Evolutionary conservation across 2,329 filamentous ascomycete genomes (phyloP), one percentile per base, ranked within the genome.

Genomic region (Aspergillus neoniger): DNA sequence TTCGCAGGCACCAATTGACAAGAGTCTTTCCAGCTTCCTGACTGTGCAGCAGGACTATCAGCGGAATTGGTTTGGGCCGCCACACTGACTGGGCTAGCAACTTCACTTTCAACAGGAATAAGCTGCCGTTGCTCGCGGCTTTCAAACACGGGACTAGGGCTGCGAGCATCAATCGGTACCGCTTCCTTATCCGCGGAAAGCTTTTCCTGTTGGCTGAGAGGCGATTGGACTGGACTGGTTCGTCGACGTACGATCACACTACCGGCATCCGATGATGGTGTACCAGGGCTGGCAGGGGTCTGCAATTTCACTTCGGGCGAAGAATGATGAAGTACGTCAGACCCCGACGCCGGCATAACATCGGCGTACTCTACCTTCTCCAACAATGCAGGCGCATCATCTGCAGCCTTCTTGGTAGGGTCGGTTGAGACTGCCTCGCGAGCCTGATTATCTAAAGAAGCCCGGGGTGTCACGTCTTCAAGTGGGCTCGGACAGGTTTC

Each of bases 181-280:
- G 7, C 41, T 32, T 47, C 53, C 15, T 55, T 39, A n/a, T n/a
- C 12, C 32, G 19, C n/a, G 14, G 19, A n/a, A 7, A 4, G 8
- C 19, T 17, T 15, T 30, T 12, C 21, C 21, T 19, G 10, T 32
- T 25, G 30, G 15, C 36, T 55, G n/a, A 44, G 41, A 14, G 53
- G 53, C 23, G 53, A 55, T 41, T 32, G 41, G 19, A 25, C 23
- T 19, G 28, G 14, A 32, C 17, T 32, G 6, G n/a, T 36, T 17
- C 19, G 44, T 36, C 43, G 48, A 44, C 53, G 58, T 52, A 60
- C 21, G 7, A 60, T 49, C 23, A 60, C 58, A 21, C 58, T 60
- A 5, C 32, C 50, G 17, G 52, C 32, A 19, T 60, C 58, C 17
- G 47, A 50, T 50, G 47, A 32, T n/a, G 8, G 47, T 28, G 58